Evolutionary conservation across 805 yeast genomes (phyloP), one percentile per base, ranked within the genome.

Genomic region (Vanderwaltozyma tropicalis): DNA sequence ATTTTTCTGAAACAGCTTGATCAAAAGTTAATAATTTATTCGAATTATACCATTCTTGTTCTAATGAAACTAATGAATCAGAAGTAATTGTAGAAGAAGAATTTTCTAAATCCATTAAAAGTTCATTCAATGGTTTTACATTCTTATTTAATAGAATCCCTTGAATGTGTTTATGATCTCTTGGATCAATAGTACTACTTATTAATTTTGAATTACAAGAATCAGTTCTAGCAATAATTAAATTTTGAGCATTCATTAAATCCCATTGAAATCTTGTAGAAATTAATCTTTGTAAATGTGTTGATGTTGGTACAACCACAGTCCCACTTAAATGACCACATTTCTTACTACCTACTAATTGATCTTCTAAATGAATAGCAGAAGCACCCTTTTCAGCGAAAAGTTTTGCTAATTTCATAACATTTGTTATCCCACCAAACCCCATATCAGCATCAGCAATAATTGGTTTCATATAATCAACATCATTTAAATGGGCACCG

Each of bases 391-490:
- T 64, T 52, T 76, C 81, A n/a, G 78, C 80, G 60, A 76, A 76
- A 35, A 74, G 52, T 49, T 77, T 76, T 18, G 81, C 78, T 39
- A 75, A 56, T 49, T 76, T 76, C 82, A 76, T 76, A 3, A 76
- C 77, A 0, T 80, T 66, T 3, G 76, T 71, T 12, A 68, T 56
- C 11, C 80, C 79, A 15, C 82, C 82, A 50, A 74, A 80, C 3
- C 82, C 82, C 47, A 78, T 76, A 44, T 76, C 82, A 3, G 72
- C 82, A 51, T 76, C 82, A 3, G 82, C 82, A 44, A 76, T 69
- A 37, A 76, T 74, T 13, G 82, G 82, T 40, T 73, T 63, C 48
- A 76, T 46, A 47, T 76, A 76, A 46, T 76, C 78, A n/a, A 62
- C 49, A 39, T 52, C 49, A 31, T 42, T 59, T 5, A 40, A 47